A percentile compares a stretch with the other conserved stretches of the same genome.
Conservation (phyloP, 345 rosid genomes). For the Rhizophora apiculata region DNA sequence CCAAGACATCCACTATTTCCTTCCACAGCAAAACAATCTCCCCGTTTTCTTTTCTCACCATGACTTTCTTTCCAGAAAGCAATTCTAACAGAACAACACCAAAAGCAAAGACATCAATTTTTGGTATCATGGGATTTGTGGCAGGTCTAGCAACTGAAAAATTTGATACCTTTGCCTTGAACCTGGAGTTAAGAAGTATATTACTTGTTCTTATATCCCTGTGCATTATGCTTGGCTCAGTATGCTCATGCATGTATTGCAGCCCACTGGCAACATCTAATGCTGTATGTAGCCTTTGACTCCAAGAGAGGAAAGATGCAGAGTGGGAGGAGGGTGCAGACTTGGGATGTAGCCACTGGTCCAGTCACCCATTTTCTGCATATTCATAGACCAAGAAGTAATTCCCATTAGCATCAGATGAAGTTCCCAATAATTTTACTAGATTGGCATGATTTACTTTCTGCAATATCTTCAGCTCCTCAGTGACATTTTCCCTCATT, state of each 20-base stretch:
- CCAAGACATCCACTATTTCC: conserved; percentile 40
- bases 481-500: conserved; percentile 37
- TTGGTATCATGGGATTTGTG: conserved; percentile 28
- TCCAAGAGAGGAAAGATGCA: conserved; percentile 41
- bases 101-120: conserved; percentile 57
- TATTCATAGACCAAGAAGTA: conserved; percentile 60
- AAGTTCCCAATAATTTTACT: conserved; percentile 51
- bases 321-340: conserved; percentile 29
- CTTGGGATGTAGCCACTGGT: conserved; percentile 43
- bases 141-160: conserved; percentile 48
- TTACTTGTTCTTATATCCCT: conserved; percentile 51
- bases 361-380: conserved; percentile 54
- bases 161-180: conserved; percentile 59
- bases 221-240: conserved; percentile 52
- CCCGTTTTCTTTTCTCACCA: conserved; percentile 42
- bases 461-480: conserved; percentile 53
- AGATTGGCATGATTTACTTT: conserved; percentile 59
- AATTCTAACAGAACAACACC: conserved; percentile 56
- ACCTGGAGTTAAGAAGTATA: conserved; percentile 47
- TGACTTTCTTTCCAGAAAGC: conserved; percentile 55
- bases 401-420: conserved; percentile 35
- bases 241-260: conserved; percentile 63
- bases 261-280: conserved; percentile 60
- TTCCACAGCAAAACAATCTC: conserved; percentile 41
- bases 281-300: conserved; percentile 45